These are phyloP conservation scores for Sphagnum fallax DNA, from an alignment of 228 moss, liverwort and hornwort species.

Conservation along the genomic window DNA sequence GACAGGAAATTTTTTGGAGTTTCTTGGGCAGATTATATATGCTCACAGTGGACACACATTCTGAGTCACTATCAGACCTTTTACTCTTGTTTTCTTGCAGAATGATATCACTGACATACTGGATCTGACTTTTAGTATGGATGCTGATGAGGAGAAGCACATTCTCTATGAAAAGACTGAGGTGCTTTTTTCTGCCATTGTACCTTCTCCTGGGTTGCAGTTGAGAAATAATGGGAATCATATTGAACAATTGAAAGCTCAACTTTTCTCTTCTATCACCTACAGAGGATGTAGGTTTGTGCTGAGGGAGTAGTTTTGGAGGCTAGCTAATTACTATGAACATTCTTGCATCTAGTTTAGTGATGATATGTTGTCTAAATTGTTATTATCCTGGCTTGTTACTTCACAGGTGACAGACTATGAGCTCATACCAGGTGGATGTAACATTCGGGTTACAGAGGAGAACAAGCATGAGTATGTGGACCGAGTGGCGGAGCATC, in stretches of 20 bases:
- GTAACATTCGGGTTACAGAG: conserved; percentile 86
- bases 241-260: not conserved
- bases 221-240: not conserved
- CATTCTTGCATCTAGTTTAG: no score
- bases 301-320: no score
- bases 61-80: not conserved
- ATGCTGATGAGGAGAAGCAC: conserved; percentile 99
- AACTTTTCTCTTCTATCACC: not conserved
- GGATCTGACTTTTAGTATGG: conserved; percentile 95
- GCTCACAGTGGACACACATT: no score
- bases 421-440: conserved; percentile 79
- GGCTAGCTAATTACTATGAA: no score
- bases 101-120: conserved; percentile 87
- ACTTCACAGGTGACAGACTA: conserved; percentile 75
- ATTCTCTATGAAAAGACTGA: conserved; percentile 95
- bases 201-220: not conserved
- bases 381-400: not conserved
- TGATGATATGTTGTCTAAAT: not conserved
- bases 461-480: conserved; percentile 97
- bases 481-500: conserved; percentile 93
- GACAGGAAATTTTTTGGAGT: no score
- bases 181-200: conserved; percentile 25
- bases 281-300: no score
- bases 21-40: no score
- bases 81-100: conserved; percentile 23